Conservation (phyloP, 768 basidiomycete genomes). For the Paxillus involutus region DNA sequence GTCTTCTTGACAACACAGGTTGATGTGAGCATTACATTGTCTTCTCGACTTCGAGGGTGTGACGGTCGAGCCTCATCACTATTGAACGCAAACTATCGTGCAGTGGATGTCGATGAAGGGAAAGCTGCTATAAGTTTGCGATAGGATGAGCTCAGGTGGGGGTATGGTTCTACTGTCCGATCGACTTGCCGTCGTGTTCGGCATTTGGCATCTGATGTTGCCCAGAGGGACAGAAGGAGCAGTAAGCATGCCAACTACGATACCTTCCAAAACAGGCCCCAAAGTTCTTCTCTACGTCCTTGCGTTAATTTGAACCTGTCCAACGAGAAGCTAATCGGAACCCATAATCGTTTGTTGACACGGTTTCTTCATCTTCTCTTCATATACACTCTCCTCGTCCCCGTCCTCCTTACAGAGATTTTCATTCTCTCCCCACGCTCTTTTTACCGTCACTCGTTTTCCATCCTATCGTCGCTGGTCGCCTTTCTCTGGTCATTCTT, state of each 20-base stretch:
- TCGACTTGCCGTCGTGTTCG: background rate
- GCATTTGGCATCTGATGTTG: background rate
- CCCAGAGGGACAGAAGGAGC: background rate
- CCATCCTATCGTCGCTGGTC: background rate
- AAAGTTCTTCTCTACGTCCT: background rate
- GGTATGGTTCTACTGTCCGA: background rate
- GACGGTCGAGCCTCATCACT: too few relatives aligned
- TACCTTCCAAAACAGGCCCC: background rate
- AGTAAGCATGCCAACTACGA: slow-evolving; percentile 2
- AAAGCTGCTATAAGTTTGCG: too few relatives aligned
- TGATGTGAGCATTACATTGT: too few relatives aligned
- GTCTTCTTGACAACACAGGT: too few relatives aligned
- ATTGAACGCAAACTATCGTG: background rate
- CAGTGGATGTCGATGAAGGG: background rate
- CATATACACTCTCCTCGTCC: slow-evolving; percentile 2
- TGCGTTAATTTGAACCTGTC: background rate
- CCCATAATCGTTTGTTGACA: too few relatives aligned
- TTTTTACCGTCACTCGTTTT: slow-evolving; percentile 14
- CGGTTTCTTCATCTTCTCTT: background rate
- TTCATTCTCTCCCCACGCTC: slow-evolving; percentile 8
- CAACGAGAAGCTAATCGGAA: background rate
- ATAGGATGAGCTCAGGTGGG: background rate
- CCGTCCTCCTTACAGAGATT: background rate
- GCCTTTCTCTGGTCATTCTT: slow-evolving; percentile 3
- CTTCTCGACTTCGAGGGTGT: too few relatives aligned